Base-by-base conservation (phyloP, 208 protist species). In the Crithidia acanthocephali region DNA sequence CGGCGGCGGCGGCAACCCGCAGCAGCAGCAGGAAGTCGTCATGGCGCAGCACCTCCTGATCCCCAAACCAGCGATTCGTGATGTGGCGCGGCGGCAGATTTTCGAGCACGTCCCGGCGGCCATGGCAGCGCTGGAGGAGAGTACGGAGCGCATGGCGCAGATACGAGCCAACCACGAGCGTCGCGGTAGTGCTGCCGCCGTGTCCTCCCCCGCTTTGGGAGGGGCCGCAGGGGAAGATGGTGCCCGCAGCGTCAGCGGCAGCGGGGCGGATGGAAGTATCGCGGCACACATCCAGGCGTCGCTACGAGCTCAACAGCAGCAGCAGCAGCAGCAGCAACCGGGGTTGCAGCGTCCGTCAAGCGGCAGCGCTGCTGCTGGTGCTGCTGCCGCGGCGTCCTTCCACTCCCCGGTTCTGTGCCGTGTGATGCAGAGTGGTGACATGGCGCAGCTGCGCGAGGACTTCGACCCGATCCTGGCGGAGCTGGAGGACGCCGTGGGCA, bases 391-490 rank as follows among this genome's bases (percentile, higher is more conserved):
- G 22, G 25, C 69, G 0, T 68, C 70, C 1, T 68, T 68, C 23
- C 1, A 59, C 28, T 47, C 62, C 2, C 28, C 63, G 2, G 47
- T 55, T 44, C 57, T 68, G 20, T 30, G 44, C 6, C 42, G 48
- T 23, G 56, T 80, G 9, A 81, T 93, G 88, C 91, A 94, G 73
- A 85, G 83, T 53, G 88, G 91, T 22, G 88, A 85, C 56, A 92
- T 96, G 44, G 30, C 65, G 13, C 70, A 73, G 23, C 75, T 96
- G 33, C 91, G 91, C n/a, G 91, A 96, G 48, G 85, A 89, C 69
- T 96, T 94, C 65, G 88, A 93, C 68, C 88, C 91, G 0, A 81
- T 96, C 27, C 75, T 96, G 33, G 79, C 84, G 13, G 74, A 85
- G 37, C 76, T 96, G 62, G 88, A 96, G 69, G 63, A 91, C 53